A percentile compares a stretch with the other conserved stretches of the same genome.
phyloP scores from a whole-genome alignment of 176 grass and related monocot species.

The Avena insularis region DNA sequence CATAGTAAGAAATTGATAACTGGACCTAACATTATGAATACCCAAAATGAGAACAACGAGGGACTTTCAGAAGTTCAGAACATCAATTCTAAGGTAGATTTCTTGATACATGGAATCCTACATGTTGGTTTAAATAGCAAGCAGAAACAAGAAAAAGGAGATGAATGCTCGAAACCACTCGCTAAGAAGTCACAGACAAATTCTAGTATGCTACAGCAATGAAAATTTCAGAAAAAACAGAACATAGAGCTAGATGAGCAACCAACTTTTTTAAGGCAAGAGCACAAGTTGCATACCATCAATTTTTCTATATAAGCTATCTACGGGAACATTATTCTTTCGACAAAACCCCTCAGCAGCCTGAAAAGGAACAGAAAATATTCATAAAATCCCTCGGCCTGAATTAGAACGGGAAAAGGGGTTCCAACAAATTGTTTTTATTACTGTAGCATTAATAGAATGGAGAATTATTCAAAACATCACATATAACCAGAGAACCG shows the following conservation, averaged over 20 bases:
- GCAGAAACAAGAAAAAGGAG: constrained; percentile 10
- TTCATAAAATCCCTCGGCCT: constrained; percentile 50
- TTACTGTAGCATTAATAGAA: constrained; percentile 40
- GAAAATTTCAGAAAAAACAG: constrained; percentile 6
- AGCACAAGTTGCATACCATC: constrained; percentile 57
- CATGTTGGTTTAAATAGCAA: constrained; percentile 26
- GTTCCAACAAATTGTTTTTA: constrained; percentile 30
- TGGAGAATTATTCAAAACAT: constrained; percentile 33
- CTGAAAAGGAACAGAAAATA: constrained; percentile 62
- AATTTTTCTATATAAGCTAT: constrained; percentile 66
- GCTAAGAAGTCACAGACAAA: background rate
- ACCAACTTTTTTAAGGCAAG: constrained; percentile 20
- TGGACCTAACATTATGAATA: background rate
- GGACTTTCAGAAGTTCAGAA: background rate
- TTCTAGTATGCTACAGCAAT: background rate
- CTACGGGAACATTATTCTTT: constrained; percentile 70
- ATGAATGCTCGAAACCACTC: background rate
- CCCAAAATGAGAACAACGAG: background rate
- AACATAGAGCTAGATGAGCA: background rate
- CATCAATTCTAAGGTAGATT: constrained; percentile 16
- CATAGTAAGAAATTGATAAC: constrained; percentile 22
- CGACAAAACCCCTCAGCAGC: constrained; percentile 91
- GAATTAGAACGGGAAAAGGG: constrained; percentile 14
- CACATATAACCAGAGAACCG: constrained; percentile 21
- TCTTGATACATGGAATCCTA: background rate